Conservation (phyloP, 257 asterid species). For the Euphrasia confusa region DNA sequence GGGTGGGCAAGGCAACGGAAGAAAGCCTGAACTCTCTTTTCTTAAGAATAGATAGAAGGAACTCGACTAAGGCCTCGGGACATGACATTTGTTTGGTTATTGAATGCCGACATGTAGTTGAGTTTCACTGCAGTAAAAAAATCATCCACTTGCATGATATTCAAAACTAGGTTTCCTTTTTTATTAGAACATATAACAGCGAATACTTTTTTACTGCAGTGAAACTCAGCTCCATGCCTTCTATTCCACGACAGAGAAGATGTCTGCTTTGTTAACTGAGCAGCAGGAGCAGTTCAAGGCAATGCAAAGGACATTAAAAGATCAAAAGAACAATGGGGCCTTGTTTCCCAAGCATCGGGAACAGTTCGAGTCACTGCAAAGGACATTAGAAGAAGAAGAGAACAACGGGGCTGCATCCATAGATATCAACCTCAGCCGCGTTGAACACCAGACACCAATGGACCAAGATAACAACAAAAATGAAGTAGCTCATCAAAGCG, state of each 20-base stretch:
- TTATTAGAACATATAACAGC: background rate
- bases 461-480: conserved; percentile 31
- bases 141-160: too few species aligned
- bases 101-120: too few species aligned
- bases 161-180: too few species aligned
- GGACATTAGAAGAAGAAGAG: conserved; percentile 90
- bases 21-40: too few species aligned
- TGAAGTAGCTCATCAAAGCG: conserved; percentile 33
- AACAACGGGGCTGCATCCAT: conserved; percentile 56
- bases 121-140: too few species aligned
- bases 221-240: conserved; percentile 98
- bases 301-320: conserved; percentile 94
- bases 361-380: conserved; percentile 92
- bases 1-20: too few species aligned
- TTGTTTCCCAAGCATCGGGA: conserved; percentile 83
- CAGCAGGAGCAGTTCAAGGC: conserved; percentile 94
- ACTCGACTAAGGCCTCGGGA: too few species aligned
- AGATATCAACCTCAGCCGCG: conserved; percentile 50
- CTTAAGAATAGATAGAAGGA: too few species aligned
- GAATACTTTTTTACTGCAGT: conserved; percentile 37
- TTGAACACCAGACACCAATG: conserved; percentile 16
- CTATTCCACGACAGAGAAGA: conserved; percentile 95
- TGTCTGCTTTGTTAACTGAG: conserved; percentile 62
- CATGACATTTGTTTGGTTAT: too few species aligned
- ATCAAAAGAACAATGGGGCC: conserved; percentile 65